phyloP scores from a whole-genome alignment of 495 filamentous ascomycete genomes.

The Penicillium silybi region DNA sequence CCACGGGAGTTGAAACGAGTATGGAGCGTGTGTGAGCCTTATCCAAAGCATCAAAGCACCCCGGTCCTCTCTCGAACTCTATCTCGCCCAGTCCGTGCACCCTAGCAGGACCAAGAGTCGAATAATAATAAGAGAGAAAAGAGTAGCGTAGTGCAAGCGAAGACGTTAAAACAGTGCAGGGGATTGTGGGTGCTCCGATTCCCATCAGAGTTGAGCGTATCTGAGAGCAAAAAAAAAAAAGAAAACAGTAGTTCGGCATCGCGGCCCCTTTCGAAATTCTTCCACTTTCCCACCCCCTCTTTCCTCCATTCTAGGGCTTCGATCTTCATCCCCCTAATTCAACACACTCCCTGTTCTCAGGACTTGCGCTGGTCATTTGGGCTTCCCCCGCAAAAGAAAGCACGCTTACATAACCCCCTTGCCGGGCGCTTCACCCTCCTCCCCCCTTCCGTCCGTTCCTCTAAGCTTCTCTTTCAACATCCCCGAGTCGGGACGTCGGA shows the following conservation, averaged over 20 bases:
- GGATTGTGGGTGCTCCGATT: neutral
- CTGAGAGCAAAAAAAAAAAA: conserved; percentile 1
- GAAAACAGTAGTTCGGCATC: conserved; percentile 8
- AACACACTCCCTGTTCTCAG: neutral
- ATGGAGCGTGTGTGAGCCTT: neutral
- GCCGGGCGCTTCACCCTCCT: conserved; percentile 9
- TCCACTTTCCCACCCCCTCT: conserved; percentile 1
- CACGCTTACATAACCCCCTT: conserved; percentile 21
- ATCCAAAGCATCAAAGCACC: neutral
- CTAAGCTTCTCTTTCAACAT: conserved; percentile 15
- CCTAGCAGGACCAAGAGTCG: neutral
- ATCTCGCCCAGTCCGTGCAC: conserved; percentile 10
- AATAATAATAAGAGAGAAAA: neutral
- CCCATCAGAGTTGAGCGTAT: neutral
- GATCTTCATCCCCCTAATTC: conserved; percentile 4
- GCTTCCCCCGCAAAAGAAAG: conserved; percentile 21
- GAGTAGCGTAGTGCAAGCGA: neutral
- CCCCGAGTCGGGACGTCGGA: conserved; percentile 16
- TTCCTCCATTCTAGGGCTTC: neutral
- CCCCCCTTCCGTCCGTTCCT: conserved; percentile 13
- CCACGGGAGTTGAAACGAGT: conserved; percentile 24
- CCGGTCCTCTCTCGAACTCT: conserved; percentile 7
- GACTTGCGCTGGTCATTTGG: neutral
- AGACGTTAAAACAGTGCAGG: neutral
- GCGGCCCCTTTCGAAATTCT: conserved; percentile 25